Base-by-base conservation (phyloP, 2,329 filamentous ascomycete species). In the Sordariomycetes sp. region DNA sequence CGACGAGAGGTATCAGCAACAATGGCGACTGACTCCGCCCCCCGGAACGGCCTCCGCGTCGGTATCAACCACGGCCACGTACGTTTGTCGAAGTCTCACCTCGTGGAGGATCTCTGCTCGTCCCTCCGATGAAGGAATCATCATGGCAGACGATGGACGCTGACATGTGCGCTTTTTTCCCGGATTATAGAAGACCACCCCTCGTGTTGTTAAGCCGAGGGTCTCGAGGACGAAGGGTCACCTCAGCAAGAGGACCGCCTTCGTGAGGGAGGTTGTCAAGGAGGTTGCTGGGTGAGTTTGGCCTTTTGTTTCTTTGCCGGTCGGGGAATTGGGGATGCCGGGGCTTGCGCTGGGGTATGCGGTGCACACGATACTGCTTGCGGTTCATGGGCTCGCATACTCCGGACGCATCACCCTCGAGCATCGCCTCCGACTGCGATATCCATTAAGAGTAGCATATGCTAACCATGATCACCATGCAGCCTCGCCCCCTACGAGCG, bases 251-350 rank as follows among this genome's bases (percentile, higher is more conserved):
- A 87, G 92, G 72, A 97, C 94, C 69, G 86, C 89, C 70, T 97
- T 99, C 80, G 93, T 97, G 69, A 86, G 94, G 70, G 92, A 97
- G 74, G 88, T 99, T 74, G 90, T 96, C 77, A 96, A 95, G 85
- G 94, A 99, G 83, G 94, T 97, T 76, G 87, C 92, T 77, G 94
- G 89, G 88, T 91, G 85, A 72, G 87, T 82, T 64, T 20, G 54
- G 60, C 50, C 37, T 48, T 24, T 54, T 2, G 12, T 32, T 28
- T 50, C 8, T 50, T 58, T 12, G n/a, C 28, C 3, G 24, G n/a
- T 40, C 10, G 24, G 48, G 32, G 25, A 28, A 40, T 16, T 20
- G 20, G 37, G 14, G 46, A n/a, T 22, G 4, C 28, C 16, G 43
- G 28, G 18, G 35, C 5, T 6, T 20, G 20, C 22, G 37, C 12